Evolutionary conservation across 495 filamentous ascomycete species (phyloP).

Genomic region (Glonium stellatum): DNA sequence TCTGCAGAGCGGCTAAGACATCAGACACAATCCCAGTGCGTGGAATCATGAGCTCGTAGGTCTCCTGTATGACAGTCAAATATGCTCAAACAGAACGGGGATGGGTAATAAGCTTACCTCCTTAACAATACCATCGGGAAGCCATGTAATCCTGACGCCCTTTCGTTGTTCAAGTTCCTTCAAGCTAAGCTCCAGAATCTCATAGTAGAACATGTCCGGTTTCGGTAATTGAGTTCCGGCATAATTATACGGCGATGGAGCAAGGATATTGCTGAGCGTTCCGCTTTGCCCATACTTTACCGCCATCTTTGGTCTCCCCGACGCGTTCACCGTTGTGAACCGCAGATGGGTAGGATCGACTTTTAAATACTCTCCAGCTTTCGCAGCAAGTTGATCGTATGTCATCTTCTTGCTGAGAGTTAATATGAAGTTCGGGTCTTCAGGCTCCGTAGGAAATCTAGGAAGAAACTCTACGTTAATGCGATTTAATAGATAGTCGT

Average conservation of each 20-base stretch:
- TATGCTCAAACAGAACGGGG: neutral
- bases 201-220: constrained; percentile 74
- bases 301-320: constrained; percentile 61
- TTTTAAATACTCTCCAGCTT: constrained; percentile 72
- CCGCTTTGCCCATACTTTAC: constrained; percentile 64
- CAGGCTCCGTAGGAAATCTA: constrained; percentile 42
- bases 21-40: constrained; percentile 75
- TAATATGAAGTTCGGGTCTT: constrained; percentile 59
- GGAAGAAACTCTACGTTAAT: constrained; percentile 63
- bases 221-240: constrained; percentile 56
- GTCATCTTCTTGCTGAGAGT: constrained; percentile 77
- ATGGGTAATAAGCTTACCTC: constrained; percentile 51
- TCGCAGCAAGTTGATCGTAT: constrained; percentile 83
- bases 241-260: constrained; percentile 56
- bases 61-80: constrained; percentile 47
- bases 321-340: constrained; percentile 75
- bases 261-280: constrained; percentile 65
- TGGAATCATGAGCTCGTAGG: constrained; percentile 71
- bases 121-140: constrained; percentile 85
- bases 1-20: constrained; percentile 62
- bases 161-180: constrained; percentile 91
- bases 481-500: constrained; percentile 84
- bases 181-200: constrained; percentile 87
- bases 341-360: constrained; percentile 80
- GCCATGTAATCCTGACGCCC: constrained; percentile 67